Evolutionary conservation across 352 stramenopile genomes (phyloP).

Genomic region (Phytophthora lateralis): DNA sequence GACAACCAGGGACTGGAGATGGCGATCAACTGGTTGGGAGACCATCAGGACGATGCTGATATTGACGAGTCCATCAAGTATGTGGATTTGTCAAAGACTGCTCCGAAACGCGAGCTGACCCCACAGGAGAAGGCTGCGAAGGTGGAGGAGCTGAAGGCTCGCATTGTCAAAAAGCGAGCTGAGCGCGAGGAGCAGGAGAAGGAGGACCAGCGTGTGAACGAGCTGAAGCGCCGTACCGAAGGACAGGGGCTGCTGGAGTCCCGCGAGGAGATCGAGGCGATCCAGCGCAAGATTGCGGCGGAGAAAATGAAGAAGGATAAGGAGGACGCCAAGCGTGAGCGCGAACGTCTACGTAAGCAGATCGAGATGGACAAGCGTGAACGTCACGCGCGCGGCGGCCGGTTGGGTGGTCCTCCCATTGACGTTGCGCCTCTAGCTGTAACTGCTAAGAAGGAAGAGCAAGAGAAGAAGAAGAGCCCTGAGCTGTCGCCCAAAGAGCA

Average conservation of each 20-base stretch:
- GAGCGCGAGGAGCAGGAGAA: conserved; percentile 87
- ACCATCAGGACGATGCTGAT: conserved; percentile 89
- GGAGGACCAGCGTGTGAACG: conserved; percentile 64
- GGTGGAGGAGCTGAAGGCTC: conserved; percentile 80
- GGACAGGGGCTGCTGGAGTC: conserved; percentile 79
- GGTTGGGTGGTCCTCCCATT: conserved; percentile 73
- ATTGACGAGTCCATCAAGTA: conserved; percentile 92
- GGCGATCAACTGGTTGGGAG: conserved; percentile 87
- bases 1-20: conserved; percentile 74
- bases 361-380: conserved; percentile 93
- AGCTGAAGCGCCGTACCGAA: conserved; percentile 76
- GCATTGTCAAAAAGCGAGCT: conserved; percentile 73
- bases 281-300: conserved; percentile 77
- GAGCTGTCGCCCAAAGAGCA: conserved; percentile 69
- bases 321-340: conserved; percentile 87
- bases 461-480: conserved; percentile 46
- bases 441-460: conserved; percentile 15
- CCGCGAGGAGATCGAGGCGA: conserved; percentile 82
- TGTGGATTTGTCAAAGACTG: conserved; percentile 63
- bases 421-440: conserved; percentile 52
- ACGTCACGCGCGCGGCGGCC: conserved; percentile 79
- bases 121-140: conserved; percentile 90
- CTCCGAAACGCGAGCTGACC: conserved; percentile 62
- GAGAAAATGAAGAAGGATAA: conserved; percentile 91
- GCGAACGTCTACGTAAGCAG: conserved; percentile 88